A percentile compares a stretch with the other conserved stretches of the same genome.
Evolutionary conservation across 192 early-diverging fungal species (phyloP).

Genomic region (Gigaspora rosea): DNA sequence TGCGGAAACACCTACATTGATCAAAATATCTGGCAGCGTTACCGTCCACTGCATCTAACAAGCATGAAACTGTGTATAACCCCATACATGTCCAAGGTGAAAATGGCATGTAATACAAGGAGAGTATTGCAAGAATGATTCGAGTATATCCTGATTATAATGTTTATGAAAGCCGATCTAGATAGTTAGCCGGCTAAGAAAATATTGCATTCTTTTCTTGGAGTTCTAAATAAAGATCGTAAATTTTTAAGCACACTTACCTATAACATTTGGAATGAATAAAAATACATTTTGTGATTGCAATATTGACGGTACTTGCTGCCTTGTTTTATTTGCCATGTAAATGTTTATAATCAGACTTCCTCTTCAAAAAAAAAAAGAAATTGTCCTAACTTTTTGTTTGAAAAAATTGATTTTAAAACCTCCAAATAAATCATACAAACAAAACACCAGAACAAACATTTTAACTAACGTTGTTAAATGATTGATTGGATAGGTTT

Average conservation of each 20-base stretch:
- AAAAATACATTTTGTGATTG: slow-evolving; percentile 65
- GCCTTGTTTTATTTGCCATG: slow-evolving; percentile 37
- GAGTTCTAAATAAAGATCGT: slow-evolving; percentile 47
- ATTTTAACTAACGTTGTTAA: too few species aligned
- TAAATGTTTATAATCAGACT: too few species aligned
- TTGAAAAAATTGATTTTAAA: too few species aligned
- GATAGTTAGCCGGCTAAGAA: neutral
- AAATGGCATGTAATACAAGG: slow-evolving; percentile 78
- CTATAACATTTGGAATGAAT: slow-evolving; percentile 80
- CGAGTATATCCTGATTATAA: slow-evolving; percentile 75
- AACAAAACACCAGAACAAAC: too few species aligned
- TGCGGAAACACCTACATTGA: slow-evolving; percentile 68
- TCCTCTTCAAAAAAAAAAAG: too few species aligned
- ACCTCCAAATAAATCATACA: too few species aligned
- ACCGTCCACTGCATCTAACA: slow-evolving; percentile 94
- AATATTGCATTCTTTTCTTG: slow-evolving; percentile 18
- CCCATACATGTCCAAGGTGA: slow-evolving; percentile 72
- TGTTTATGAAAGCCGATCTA: neutral
- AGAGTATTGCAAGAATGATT: slow-evolving; percentile 70
- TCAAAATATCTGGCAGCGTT: slow-evolving; percentile 88
- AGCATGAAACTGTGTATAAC: slow-evolving; percentile 83
- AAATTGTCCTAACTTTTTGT: too few species aligned
- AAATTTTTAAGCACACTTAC: slow-evolving; percentile 36
- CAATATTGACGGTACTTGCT: slow-evolving; percentile 5
- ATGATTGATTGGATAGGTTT: too few species aligned